These are phyloP conservation scores for Skeletonema potamos DNA, from an alignment of 108 stramenopile genomes.

Conservation along the genomic window DNA sequence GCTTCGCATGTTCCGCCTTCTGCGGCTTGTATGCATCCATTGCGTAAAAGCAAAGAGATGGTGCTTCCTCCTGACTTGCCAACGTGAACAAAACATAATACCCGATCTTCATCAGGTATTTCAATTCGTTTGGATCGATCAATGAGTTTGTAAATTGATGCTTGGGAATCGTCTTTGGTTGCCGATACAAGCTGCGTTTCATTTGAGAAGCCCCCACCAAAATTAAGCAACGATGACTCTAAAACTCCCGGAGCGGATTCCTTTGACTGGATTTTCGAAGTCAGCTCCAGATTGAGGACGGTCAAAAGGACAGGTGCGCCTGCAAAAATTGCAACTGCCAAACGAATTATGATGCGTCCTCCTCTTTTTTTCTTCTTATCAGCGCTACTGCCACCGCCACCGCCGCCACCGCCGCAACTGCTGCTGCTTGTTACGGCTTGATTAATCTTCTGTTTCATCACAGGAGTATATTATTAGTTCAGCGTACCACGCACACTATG, in stretches of 20 bases:
- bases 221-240: background rate
- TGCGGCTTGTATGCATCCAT: conserved; percentile 41
- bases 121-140: conserved; percentile 8
- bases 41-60: conserved; percentile 51
- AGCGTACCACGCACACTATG: too few species aligned
- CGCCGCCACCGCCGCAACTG: too few species aligned
- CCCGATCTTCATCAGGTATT: conserved; percentile 3
- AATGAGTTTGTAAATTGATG: conserved; percentile 1
- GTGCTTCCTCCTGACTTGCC: conserved; percentile 70
- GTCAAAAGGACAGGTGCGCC: background rate
- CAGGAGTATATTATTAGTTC: too few species aligned
- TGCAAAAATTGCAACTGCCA: background rate
- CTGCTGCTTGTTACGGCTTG: too few species aligned
- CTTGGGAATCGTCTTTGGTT: background rate
- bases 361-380: background rate
- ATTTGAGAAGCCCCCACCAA: background rate
- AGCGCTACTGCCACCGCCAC: too few species aligned
- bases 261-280: background rate
- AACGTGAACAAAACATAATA: conserved; percentile 45
- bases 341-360: background rate
- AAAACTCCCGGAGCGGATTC: background rate
- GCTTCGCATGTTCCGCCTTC: conserved; percentile 11
- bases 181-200: background rate
- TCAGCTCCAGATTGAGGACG: background rate
- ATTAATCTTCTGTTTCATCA: too few species aligned